Base-by-base conservation (phyloP, 192 early-diverging fungal species). In the Coemansia sp. region DNA sequence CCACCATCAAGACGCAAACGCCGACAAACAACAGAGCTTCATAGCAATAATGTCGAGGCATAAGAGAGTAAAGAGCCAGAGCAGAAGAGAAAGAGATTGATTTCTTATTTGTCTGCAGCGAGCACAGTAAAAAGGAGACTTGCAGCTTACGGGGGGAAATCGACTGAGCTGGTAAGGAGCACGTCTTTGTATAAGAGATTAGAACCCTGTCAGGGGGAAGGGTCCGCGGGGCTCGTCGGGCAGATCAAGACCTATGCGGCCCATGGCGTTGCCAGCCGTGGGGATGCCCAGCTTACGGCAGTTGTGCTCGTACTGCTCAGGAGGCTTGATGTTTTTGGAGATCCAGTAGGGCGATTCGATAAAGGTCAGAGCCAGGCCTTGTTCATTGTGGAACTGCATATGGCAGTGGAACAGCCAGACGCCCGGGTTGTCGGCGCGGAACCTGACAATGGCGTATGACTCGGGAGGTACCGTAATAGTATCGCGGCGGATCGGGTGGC, bases 321-420 rank as follows among this genome's bases (percentile, higher is more conserved):
- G 82, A 38, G 84, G 65, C 14, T 33, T 49, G 16, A 57, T 61
- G 35, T 51, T 52, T 9, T 76, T 51, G 34, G 75, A 64, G 27
- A 80, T 69, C 32, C 66, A 27, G 44, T 67, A 78, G 21, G 88
- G 85, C 17, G 85, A 81, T 60, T 86, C 85, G 46, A 90, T 60
- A 55, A 92, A 67, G 2, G 76, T 70, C 26, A 79, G 57, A 6
- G 78, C 82, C 44, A 92, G 75, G 45, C 90, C 90, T 38, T 83
- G 70, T 39, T 81, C 78, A 22, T 85, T 64, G 47, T 78, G 72
- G 59, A 56, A 78, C 47, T 68, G 53, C 61, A 64, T 72, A 65
- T 91, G 91, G 64, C 89, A 94, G 66, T 91, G 91, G 74, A 91
- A 80, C 36, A 86, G 52, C 89, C 89, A 94, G 21, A 81, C 69